Conservation (phyloP, 2,329 filamentous ascomycete species). For the Aspergillus udagawae region DNA sequence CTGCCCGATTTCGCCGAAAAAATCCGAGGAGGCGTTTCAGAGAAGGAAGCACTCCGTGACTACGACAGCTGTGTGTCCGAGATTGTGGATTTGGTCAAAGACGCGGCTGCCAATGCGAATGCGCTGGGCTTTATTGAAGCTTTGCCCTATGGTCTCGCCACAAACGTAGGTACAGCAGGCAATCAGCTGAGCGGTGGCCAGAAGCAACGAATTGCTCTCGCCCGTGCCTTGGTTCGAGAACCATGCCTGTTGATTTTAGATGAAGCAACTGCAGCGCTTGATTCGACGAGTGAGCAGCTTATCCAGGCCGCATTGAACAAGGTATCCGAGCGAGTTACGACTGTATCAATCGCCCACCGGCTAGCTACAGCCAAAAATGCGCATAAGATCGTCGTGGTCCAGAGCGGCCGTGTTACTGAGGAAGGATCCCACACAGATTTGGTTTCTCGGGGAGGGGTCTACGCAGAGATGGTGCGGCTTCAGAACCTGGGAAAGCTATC, state of each 20-base stretch:
- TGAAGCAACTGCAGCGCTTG: slow-evolving; percentile 36
- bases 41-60: slow-evolving; percentile 19
- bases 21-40: slow-evolving; percentile 21
- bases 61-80: slow-evolving; percentile 22
- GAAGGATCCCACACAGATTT: slow-evolving; percentile 32
- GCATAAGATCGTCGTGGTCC: slow-evolving; percentile 36
- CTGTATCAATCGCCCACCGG: slow-evolving; percentile 36
- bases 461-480: slow-evolving; percentile 48
- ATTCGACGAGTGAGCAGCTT: slow-evolving; percentile 32
- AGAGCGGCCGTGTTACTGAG: slow-evolving; percentile 30
- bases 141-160: slow-evolving; percentile 22
- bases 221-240: slow-evolving; percentile 76
- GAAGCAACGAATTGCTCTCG: slow-evolving; percentile 86
- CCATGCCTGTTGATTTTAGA: slow-evolving; percentile 65
- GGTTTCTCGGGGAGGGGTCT: slow-evolving; percentile 36
- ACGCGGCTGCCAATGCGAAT: slow-evolving; percentile 26
- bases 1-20: slow-evolving; percentile 23
- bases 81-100: slow-evolving; percentile 24
- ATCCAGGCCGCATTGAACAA: slow-evolving; percentile 31
- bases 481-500: slow-evolving; percentile 35
- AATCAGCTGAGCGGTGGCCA: slow-evolving; percentile 60
- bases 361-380: slow-evolving; percentile 34
- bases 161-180: slow-evolving; percentile 33
- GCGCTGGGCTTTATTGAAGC: slow-evolving; percentile 25
- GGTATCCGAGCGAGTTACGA: slow-evolving; percentile 27